A percentile compares a stretch with the other conserved stretches of the same genome.
These are phyloP conservation scores for Talaromyces sp. DNA, from an alignment of 2,329 filamentous ascomycete species.

Conservation along the genomic window DNA sequence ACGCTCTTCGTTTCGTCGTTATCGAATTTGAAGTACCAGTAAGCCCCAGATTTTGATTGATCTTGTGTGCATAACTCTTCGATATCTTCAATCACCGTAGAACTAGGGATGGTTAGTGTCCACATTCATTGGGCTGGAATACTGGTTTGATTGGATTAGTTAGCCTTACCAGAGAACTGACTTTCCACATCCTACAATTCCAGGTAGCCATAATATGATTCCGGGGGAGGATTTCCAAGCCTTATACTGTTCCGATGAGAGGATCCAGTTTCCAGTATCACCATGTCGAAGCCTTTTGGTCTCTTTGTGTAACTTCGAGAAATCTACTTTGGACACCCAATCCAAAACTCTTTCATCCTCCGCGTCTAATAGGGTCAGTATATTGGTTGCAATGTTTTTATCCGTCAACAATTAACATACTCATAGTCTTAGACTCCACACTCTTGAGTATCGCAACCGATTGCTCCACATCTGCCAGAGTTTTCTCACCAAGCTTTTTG, in stretches of 20 bases:
- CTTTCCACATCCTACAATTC: neutral
- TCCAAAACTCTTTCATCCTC: neutral
- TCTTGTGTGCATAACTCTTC: neutral
- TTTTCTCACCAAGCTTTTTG: neutral
- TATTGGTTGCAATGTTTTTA: neutral
- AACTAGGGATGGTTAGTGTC: too few species aligned
- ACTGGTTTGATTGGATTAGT: too few species aligned
- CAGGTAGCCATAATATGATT: neutral
- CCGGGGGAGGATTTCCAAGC: neutral
- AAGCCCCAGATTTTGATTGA: neutral
- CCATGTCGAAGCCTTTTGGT: neutral
- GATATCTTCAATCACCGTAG: neutral
- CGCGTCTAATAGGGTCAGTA: neutral
- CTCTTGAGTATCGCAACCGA: neutral
- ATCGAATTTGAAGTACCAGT: neutral
- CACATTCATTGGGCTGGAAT: too few species aligned
- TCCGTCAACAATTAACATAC: neutral
- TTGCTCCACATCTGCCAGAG: neutral
- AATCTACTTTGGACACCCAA: neutral
- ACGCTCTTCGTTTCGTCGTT: neutral
- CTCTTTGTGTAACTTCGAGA: neutral
- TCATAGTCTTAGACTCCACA: neutral
- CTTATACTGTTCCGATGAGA: neutral
- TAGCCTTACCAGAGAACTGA: too few species aligned
- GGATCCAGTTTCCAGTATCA: neutral